Evolutionary conservation across 306 rosid genomes (phyloP).

Genomic region (Lupinus albus): DNA sequence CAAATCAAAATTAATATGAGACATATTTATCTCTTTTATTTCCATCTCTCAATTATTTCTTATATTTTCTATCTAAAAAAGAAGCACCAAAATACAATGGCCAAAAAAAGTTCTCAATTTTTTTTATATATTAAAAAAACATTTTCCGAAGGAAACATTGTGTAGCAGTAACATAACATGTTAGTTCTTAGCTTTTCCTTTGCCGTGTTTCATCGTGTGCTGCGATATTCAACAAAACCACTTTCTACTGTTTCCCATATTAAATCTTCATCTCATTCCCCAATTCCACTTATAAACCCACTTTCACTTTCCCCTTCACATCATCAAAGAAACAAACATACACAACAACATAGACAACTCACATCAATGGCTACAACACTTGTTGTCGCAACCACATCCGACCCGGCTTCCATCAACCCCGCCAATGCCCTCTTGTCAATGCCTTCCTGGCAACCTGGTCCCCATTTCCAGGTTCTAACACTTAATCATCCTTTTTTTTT

Average conservation of each 20-base stretch:
- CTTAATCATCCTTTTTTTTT: too few species aligned
- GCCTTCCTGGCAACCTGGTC: conserved; percentile 73
- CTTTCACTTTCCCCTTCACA: background rate
- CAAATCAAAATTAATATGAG: too few species aligned
- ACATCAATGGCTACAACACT: conserved; percentile 64
- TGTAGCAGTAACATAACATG: too few species aligned
- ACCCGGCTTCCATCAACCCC: conserved; percentile 95
- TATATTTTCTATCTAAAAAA: too few species aligned
- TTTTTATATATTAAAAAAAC: too few species aligned
- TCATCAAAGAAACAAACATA: background rate
- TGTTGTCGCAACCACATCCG: conserved; percentile 76
- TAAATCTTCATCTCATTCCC: background rate
- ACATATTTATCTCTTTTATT: too few species aligned
- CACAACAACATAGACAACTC: background rate
- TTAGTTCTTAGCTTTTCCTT: background rate
- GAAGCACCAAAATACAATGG: too few species aligned
- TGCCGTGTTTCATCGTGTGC: conserved; percentile 6
- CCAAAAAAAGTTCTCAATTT: too few species aligned
- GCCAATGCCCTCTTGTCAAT: conserved; percentile 69
- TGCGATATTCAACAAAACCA: conserved; percentile 10
- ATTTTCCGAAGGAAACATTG: too few species aligned
- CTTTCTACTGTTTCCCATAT: background rate
- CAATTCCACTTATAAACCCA: background rate
- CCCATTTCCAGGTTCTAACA: conserved; percentile 58
- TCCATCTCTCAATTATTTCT: too few species aligned